Conservation (phyloP, 129 eudicot genomes). For the Chrysanthemum makinoi region DNA sequence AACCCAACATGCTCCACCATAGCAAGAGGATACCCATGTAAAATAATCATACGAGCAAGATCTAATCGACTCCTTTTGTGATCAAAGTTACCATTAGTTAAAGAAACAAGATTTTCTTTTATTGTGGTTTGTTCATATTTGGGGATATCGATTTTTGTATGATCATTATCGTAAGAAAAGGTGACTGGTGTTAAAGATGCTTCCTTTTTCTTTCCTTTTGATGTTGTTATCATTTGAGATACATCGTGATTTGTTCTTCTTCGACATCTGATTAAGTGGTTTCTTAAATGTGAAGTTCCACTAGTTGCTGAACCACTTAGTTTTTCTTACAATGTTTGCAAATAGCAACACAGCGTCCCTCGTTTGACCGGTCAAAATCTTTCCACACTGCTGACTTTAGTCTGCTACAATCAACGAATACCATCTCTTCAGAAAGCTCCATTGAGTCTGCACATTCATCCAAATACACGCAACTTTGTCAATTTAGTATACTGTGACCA, state of each 20-base stretch:
- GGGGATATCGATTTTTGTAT: slow-evolving; percentile 37
- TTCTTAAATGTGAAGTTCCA: slow-evolving; percentile 93
- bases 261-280: slow-evolving; percentile 86
- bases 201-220: slow-evolving; percentile 80
- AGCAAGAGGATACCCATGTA: slow-evolving; percentile 83
- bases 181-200: slow-evolving; percentile 45
- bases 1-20: slow-evolving; percentile 89
- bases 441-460: slow-evolving; percentile 34
- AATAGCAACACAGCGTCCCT: slow-evolving; percentile 79
- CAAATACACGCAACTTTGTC: slow-evolving; percentile 4
- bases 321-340: slow-evolving; percentile 89
- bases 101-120: slow-evolving; percentile 40
- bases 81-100: slow-evolving; percentile 48
- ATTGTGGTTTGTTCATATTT: slow-evolving; percentile 46
- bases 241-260: slow-evolving; percentile 75
- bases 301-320: slow-evolving; percentile 95
- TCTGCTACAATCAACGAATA: slow-evolving; percentile 73
- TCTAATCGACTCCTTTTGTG: slow-evolving; percentile 62
- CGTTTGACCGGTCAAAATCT: slow-evolving; percentile 87
- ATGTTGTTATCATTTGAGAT: slow-evolving; percentile 46
- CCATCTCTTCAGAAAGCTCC: slow-evolving; percentile 68
- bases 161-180: slow-evolving; percentile 51
- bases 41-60: slow-evolving; percentile 92
- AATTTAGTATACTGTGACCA: not conserved
- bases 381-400: slow-evolving; percentile 93